These are phyloP conservation scores for Ogataea philodendri DNA, from an alignment of 805 yeast species.

Conservation along the genomic window DNA sequence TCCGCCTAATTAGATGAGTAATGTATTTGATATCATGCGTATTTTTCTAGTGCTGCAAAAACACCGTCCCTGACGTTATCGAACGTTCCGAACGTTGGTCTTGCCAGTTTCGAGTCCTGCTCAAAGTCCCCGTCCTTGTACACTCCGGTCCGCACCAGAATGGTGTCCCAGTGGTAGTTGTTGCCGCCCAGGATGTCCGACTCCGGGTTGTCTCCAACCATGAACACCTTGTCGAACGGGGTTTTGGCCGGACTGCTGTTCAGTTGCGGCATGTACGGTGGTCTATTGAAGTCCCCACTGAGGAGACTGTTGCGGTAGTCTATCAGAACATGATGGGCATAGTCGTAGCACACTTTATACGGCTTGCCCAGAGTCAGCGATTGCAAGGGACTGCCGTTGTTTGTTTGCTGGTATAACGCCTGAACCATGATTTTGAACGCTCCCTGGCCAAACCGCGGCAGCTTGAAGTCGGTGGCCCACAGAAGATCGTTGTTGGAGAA, in stretches of 20 bases:
- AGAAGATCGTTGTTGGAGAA: constrained; percentile 81
- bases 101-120: constrained; percentile 30
- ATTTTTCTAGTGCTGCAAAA: constrained; percentile 23
- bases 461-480: constrained; percentile 80
- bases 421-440: constrained; percentile 69
- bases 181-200: constrained; percentile 91
- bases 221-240: constrained; percentile 66
- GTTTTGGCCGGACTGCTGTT: constrained; percentile 38
- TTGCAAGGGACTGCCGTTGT: constrained; percentile 44
- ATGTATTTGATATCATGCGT: constrained; percentile 15
- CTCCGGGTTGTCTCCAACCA: constrained; percentile 98
- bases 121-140: constrained; percentile 59
- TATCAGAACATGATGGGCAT: constrained; percentile 69
- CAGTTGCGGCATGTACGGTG: constrained; percentile 42
- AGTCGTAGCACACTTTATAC: constrained; percentile 72
- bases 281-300: constrained; percentile 15
- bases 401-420: constrained; percentile 45
- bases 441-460: constrained; percentile 90
- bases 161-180: constrained; percentile 82
- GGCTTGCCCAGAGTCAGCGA: constrained; percentile 80
- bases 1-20: constrained; percentile 13
- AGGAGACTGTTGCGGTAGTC: constrained; percentile 46
- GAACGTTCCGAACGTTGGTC: constrained; percentile 50
- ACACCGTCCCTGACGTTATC: constrained; percentile 50
- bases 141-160: constrained; percentile 86